phyloP scores from a whole-genome alignment of 495 filamentous ascomycete species.

The Hypoxylon fuscum region DNA sequence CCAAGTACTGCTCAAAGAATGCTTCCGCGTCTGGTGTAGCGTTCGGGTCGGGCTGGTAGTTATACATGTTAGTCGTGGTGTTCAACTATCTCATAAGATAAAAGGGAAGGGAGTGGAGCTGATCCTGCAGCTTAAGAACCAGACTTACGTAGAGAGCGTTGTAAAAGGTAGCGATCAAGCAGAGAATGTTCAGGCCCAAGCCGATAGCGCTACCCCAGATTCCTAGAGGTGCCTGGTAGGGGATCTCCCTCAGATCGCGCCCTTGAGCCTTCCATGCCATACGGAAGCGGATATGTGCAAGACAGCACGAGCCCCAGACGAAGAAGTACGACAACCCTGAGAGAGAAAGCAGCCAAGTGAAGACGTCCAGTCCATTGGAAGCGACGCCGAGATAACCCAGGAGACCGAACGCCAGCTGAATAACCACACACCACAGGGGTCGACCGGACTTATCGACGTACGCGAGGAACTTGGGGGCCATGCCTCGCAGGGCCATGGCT shows the following conservation, averaged over 20 bases:
- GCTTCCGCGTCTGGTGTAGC: conserved; percentile 51
- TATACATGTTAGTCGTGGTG: conserved; percentile 28
- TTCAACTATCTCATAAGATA: background rate
- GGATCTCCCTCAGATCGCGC: conserved; percentile 59
- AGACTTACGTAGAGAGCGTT: conserved; percentile 54
- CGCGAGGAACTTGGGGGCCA: conserved; percentile 65
- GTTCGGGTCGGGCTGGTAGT: conserved; percentile 63
- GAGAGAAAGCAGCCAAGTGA: conserved; percentile 73
- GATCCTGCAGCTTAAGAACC: background rate
- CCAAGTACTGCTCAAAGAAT: conserved; percentile 75
- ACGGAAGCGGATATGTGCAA: conserved; percentile 80
- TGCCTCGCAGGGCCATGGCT: conserved; percentile 63
- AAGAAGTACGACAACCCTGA: conserved; percentile 74
- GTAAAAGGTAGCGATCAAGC: conserved; percentile 69
- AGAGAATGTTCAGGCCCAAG: conserved; percentile 64
- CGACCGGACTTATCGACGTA: conserved; percentile 68
- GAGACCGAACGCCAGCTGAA: conserved; percentile 61
- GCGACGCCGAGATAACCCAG: conserved; percentile 48
- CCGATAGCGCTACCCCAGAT: conserved; percentile 70
- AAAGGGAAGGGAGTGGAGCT: background rate
- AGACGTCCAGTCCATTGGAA: conserved; percentile 45
- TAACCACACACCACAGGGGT: conserved; percentile 61
- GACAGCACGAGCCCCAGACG: conserved; percentile 74
- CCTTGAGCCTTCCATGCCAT: conserved; percentile 60
- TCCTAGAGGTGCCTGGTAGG: conserved; percentile 64